Percentiles rank a stretch among this genome's conserved stretches.
These are phyloP conservation scores for Tulasnella sp. DNA, from an alignment of 768 basidiomycete genomes.

Conservation along the genomic window DNA sequence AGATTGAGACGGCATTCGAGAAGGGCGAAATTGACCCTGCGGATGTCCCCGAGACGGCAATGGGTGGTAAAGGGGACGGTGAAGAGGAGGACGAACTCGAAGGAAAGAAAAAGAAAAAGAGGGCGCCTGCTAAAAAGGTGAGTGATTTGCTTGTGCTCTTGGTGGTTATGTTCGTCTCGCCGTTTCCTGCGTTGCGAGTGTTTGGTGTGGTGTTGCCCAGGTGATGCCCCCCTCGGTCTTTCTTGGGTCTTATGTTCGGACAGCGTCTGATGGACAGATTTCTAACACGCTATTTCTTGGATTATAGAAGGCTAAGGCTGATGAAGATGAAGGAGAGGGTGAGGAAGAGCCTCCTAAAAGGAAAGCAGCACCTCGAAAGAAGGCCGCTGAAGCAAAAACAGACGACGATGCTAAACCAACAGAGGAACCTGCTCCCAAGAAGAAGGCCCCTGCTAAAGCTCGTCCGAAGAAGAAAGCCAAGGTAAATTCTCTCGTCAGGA, in stretches of 20 bases:
- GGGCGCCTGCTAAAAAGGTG: constrained; percentile 30
- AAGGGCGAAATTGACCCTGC: constrained; percentile 68
- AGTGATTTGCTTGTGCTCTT: not conserved
- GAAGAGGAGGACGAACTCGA: constrained; percentile 35
- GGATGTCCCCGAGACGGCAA: constrained; percentile 70
- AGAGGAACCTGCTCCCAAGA: not conserved
- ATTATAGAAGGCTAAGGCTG: constrained; percentile 17
- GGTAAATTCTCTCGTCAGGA: no score
- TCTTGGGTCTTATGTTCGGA: no score
- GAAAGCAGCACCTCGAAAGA: constrained; percentile 28
- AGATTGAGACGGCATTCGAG: constrained; percentile 59
- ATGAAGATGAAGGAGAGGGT: constrained; percentile 25
- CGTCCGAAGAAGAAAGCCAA: constrained; percentile 2
- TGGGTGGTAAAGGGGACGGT: constrained; percentile 35
- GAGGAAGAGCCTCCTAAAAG: constrained; percentile 42
- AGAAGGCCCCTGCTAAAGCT: not conserved
- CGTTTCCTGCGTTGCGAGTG: not conserved
- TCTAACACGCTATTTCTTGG: no score
- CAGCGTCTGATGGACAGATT: constrained; percentile 17
- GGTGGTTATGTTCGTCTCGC: not conserved
- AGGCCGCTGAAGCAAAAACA: constrained; percentile 22
- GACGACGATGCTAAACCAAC: constrained; percentile 22
- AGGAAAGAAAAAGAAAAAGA: constrained; percentile 43
- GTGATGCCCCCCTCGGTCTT: no score
- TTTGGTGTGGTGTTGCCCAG: constrained; percentile 1